A percentile compares a stretch with the other conserved stretches of the same genome.
phyloP scores from a whole-genome alignment of 2,329 filamentous ascomycete genomes.

The Talaromyces islandicus region DNA sequence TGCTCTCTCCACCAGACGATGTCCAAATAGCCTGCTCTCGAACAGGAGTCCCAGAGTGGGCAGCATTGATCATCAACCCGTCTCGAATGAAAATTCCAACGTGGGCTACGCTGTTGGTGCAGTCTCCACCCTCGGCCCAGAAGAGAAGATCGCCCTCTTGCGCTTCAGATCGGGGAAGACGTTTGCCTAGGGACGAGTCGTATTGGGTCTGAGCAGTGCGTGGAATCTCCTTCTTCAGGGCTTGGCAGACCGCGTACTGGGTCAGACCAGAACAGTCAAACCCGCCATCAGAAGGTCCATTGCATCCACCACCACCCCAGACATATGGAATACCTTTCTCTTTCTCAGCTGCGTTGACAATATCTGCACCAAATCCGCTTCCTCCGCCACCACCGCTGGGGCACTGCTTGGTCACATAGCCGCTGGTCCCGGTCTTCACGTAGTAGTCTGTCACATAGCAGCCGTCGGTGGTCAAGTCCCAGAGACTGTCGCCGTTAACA shows the following conservation, averaged over 20 bases:
- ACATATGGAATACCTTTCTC: slow-evolving; percentile 21
- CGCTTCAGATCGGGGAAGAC: slow-evolving; percentile 15
- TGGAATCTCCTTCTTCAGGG: slow-evolving; percentile 17
- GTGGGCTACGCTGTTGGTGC: slow-evolving; percentile 16
- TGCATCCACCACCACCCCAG: slow-evolving; percentile 20
- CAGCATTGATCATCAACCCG: slow-evolving; percentile 21
- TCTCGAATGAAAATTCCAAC: slow-evolving; percentile 19
- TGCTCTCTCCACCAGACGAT: slow-evolving; percentile 18
- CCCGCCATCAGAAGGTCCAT: slow-evolving; percentile 16
- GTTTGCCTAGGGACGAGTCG: slow-evolving; percentile 15
- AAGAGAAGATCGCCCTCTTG: slow-evolving; percentile 20
- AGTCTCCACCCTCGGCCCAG: slow-evolving; percentile 18
- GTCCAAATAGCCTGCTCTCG: slow-evolving; percentile 22
- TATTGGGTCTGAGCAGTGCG: slow-evolving; percentile 21
- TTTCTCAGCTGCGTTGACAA: slow-evolving; percentile 17
- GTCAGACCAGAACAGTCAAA: slow-evolving; percentile 23
- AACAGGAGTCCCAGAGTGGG: slow-evolving; percentile 19
- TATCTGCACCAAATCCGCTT: slow-evolving; percentile 11
- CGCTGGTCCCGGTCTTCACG: slow-evolving; percentile 17
- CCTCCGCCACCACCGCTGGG: slow-evolving; percentile 1
- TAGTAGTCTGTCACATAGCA: slow-evolving; percentile 23
- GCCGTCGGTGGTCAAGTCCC: slow-evolving; percentile 20
- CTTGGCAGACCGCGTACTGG: slow-evolving; percentile 19
- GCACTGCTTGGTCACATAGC: slow-evolving; percentile 13
- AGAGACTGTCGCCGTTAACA: slow-evolving; percentile 16